A percentile compares a stretch with the other conserved stretches of the same genome.
phyloP scores from a whole-genome alignment of 2,329 filamentous ascomycete genomes.

The Calonectria pauciramosa region DNA sequence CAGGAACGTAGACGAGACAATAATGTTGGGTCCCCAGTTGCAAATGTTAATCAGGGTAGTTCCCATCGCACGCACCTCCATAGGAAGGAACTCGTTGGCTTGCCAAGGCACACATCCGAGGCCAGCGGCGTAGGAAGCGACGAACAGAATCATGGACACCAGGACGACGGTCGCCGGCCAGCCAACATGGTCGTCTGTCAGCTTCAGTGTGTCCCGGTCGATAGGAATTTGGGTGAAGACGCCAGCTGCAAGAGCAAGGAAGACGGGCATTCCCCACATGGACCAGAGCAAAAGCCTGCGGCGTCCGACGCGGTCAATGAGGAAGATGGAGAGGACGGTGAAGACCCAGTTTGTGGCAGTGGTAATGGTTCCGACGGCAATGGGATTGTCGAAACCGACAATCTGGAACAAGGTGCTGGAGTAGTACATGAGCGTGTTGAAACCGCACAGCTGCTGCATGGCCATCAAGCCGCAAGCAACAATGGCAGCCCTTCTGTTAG shows the following conservation, averaged over 20 bases:
- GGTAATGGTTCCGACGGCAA: constrained; percentile 57
- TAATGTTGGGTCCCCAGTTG: constrained; percentile 57
- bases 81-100: constrained; percentile 41
- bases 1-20: constrained; percentile 32
- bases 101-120: constrained; percentile 40
- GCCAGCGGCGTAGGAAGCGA: constrained; percentile 40
- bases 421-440: constrained; percentile 45
- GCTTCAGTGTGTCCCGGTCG: constrained; percentile 23
- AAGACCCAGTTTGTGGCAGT: constrained; percentile 36
- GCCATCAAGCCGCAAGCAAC: constrained; percentile 60
- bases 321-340: constrained; percentile 34
- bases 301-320: constrained; percentile 34
- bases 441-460: constrained; percentile 47
- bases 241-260: constrained; percentile 28
- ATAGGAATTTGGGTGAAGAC: constrained; percentile 32
- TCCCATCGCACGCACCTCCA: constrained; percentile 60
- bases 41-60: constrained; percentile 61
- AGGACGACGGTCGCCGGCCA: constrained; percentile 34
- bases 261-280: constrained; percentile 38
- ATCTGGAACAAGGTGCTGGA: constrained; percentile 38
- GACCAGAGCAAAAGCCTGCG: constrained; percentile 33
- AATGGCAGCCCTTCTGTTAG: constrained; percentile 56
- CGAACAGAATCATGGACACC: constrained; percentile 39
- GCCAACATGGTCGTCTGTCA: constrained; percentile 27
- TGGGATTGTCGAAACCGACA: constrained; percentile 51